These are phyloP conservation scores for Casuarina cunninghamiana DNA, from an alignment of 306 rosid genomes.

Conservation along the genomic window DNA sequence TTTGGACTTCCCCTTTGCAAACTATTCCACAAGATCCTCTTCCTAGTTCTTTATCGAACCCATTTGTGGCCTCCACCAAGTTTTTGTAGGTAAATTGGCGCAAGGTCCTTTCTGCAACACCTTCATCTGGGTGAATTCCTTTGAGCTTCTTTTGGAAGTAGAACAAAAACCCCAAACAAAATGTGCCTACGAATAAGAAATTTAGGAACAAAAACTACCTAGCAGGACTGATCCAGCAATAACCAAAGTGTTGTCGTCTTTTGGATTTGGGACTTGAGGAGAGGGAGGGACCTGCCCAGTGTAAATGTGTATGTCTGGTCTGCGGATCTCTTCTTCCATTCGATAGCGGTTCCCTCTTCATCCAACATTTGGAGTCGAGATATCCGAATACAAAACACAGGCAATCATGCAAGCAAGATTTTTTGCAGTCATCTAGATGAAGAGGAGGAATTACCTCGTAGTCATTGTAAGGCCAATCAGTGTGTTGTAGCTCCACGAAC, in stretches of 20 bases:
- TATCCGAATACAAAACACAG: conserved; percentile 20
- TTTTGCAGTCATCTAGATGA: conserved; percentile 23
- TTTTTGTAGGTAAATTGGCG: background rate
- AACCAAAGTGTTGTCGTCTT: background rate
- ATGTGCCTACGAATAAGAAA: background rate
- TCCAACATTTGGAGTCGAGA: background rate
- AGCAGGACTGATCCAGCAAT: conserved; percentile 23
- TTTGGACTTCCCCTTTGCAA: no score
- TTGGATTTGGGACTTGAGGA: no score
- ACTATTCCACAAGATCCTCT: no score
- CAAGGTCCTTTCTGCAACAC: no score
- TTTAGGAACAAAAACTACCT: conserved; percentile 16
- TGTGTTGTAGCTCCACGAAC: background rate
- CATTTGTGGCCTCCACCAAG: no score
- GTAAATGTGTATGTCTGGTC: conserved; percentile 6
- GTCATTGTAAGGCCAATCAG: conserved; percentile 23
- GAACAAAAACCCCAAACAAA: no score
- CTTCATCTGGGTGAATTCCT: no score
- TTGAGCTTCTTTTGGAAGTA: no score
- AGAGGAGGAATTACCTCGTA: background rate
- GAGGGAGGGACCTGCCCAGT: background rate
- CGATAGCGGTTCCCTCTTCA: conserved; percentile 27
- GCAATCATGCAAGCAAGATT: conserved; percentile 33
- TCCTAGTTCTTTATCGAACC: no score
- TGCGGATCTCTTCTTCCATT: conserved; percentile 12